Conservation (phyloP, 1,139 yeast species). For the Hemisphaericaspora xylanilytica region DNA sequence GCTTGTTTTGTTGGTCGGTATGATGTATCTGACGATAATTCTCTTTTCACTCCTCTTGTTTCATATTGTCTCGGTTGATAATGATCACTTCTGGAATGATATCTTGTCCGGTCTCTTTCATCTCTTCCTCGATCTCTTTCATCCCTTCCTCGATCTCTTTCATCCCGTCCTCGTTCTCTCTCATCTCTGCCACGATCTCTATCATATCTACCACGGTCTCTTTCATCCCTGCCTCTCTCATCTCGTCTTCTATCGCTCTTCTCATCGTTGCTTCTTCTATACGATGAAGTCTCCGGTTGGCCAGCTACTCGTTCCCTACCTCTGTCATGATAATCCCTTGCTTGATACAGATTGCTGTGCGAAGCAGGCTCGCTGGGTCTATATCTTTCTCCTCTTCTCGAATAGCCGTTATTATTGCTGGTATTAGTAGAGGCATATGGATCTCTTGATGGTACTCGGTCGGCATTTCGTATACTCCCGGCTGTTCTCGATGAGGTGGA, state of each 20-base stretch:
- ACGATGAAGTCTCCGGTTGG: neutral
- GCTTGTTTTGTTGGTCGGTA: constrained; percentile 3
- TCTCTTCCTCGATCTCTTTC: constrained; percentile 2
- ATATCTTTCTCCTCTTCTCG: constrained; percentile 2
- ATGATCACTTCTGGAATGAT: neutral
- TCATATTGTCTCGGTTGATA: constrained; percentile 2
- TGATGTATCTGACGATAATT: neutral
- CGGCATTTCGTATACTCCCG: neutral
- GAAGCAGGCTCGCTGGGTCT: constrained; percentile 1
- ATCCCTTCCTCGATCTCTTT: constrained; percentile 4
- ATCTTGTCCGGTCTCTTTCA: constrained; percentile 1
- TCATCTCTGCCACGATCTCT: constrained; percentile 10
- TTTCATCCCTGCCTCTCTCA: constrained; percentile 4
- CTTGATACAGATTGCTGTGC: constrained; percentile 1
- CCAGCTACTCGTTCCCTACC: constrained; percentile 12
- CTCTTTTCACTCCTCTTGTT: constrained; percentile 4
- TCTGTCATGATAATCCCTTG: constrained; percentile 13
- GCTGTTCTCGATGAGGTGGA: neutral
- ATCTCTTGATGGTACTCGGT: neutral
- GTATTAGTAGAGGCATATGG: neutral
- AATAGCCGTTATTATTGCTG: neutral
- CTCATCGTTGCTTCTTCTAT: constrained; percentile 1
- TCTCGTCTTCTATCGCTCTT: constrained; percentile 2
- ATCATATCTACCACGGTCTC: neutral
- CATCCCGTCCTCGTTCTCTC: neutral